Evolutionary conservation across 345 rosid species (phyloP), one percentile per base, ranked within the genome.

Genomic region (Atalantia buxifolia): DNA sequence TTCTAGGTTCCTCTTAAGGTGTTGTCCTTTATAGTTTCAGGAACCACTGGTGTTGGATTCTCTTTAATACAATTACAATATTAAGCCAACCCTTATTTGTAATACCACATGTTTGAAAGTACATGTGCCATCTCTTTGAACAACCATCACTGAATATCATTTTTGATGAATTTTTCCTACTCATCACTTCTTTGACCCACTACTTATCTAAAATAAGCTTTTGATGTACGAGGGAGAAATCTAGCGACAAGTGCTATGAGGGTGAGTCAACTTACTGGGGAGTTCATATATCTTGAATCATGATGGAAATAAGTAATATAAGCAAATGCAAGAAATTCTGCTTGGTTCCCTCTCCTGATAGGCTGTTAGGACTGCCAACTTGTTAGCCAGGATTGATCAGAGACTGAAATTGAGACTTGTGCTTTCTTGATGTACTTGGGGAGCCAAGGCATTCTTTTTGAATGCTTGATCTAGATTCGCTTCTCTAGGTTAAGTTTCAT

Each of bases 1-100:
- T 28, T 48, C 30, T 55, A 71, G 61, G 73, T 48, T 66, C 71
- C 57, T 59, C 57, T 60, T 12, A 25, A 77, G 77, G 79, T 38
- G 82, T 38, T 70, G 57, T 75, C 28, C 70, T 48, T 40, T 75
- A 28, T 62, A 63, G 64, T 75, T 66, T 35, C 53, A 24, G 2
- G 5, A 33, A 22, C 27, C 48, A 0, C 31, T 25, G n/a, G 68
- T 9, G 31, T 45, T 57, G 50, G 71, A 55, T 62, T 65, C n/a
- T 19, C 50, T 62, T 74, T 63, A 31, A 53, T 48, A 66, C 5
- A 9, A 9, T 40, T 28, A 28, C 22, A 18, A 63, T 28, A 66
- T 18, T 25, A 53, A 55, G 72, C 72, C 55, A 16, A 36, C 42
- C 50, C 18, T 1, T 67, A 66, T 66, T 45, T 9, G 64, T 31